phyloP scores from a whole-genome alignment of 495 filamentous ascomycete species.

The Aspergillus affinis region DNA sequence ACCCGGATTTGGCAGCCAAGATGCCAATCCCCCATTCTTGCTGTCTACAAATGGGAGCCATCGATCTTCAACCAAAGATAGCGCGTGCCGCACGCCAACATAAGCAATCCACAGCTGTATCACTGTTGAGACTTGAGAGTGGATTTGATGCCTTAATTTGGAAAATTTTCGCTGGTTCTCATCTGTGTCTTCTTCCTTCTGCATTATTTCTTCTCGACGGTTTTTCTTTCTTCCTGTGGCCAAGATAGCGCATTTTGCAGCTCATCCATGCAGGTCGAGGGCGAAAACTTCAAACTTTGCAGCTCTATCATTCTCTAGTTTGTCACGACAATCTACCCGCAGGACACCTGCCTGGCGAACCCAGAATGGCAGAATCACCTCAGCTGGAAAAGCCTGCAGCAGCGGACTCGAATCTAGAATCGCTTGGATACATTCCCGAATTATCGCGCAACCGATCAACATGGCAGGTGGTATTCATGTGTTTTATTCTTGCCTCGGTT shows the following conservation, averaged over 20 bases:
- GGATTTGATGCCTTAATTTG: neutral
- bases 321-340: neutral
- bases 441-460: conserved; percentile 55
- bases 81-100: neutral
- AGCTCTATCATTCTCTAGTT: neutral
- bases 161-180: neutral
- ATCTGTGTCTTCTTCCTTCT: neutral
- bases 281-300: neutral
- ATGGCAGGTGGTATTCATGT: conserved; percentile 29
- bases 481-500: conserved; percentile 47
- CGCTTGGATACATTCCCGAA: conserved; percentile 56
- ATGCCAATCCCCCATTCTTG: neutral
- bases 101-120: neutral
- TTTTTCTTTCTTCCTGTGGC: neutral
- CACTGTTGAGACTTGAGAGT: neutral
- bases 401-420: conserved; percentile 23
- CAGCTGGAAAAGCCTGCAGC: conserved; percentile 5
- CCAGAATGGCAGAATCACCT: neutral
- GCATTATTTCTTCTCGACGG: neutral
- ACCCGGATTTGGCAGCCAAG: neutral
- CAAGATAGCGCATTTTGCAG: conserved; percentile 3
- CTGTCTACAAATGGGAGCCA: neutral
- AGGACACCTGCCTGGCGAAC: neutral
- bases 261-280: neutral
- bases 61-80: neutral